Evolutionary conservation across 495 filamentous ascomycete genomes (phyloP), one percentile per base, ranked within the genome.

Genomic region (Penicillium crystallinum): DNA sequence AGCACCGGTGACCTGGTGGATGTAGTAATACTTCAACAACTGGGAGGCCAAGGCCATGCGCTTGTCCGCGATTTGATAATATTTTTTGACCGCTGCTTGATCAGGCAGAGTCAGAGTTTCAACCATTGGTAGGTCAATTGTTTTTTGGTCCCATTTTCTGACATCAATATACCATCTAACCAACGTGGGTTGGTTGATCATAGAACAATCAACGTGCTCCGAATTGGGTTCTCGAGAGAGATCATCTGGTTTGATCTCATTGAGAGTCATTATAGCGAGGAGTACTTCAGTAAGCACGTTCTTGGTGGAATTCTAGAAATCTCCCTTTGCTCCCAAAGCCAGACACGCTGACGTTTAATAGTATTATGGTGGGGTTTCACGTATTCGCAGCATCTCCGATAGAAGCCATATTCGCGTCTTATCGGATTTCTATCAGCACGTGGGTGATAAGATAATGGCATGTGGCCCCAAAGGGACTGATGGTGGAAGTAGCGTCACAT

Each of bases 21-120:
- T 79, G 58, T 83, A 86, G 46, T 81, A 73, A 61, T 86, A 88
- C 73, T 96, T 96, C 25, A 95, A 72, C 2, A 96, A 79, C 47
- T 83, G 78, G 14, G 89, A 95, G 31, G 75, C 87, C 11, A 96
- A 77, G 8, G 74, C 75, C 73, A 76, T 75, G 60, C 70, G 71
- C 37, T 62, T 66, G 53, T 77, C 74, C 49, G 69, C 54, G 0
- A 67, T 50, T 52, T 71, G 69, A 49, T 73, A 64, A 59, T 54
- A 77, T 53, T 65, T 66, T 36, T 55, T 63, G 46, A 73, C 61
- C 14, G 66, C 52, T 33, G 57, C 54, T 52, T 73, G 71, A 38
- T 77, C 70, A 27, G 56, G 33, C 17, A 55, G 55, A 47, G 65
- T 67, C 5, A 77, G 58, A 8, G 65, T 67, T 23, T 64, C 29